Conservation (phyloP, 345 rosid genomes). For the Erucastrum elatum region DNA sequence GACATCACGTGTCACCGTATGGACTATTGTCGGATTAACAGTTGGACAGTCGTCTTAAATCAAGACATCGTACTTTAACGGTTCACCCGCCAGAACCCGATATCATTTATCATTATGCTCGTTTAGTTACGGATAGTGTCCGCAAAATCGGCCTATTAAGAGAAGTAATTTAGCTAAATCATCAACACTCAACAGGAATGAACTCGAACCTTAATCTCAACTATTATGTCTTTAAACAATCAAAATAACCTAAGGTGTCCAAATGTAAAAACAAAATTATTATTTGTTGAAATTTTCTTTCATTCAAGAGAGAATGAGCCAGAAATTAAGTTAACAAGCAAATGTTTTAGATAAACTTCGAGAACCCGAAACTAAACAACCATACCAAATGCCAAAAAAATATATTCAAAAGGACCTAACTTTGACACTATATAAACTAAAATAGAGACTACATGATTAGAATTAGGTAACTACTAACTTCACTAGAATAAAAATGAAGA, state of each 20-base stretch:
- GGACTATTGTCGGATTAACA: neutral
- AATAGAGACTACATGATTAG: neutral
- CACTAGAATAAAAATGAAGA: neutral
- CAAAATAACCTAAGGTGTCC: neutral
- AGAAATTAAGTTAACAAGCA: neutral
- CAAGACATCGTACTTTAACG: neutral
- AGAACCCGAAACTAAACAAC: neutral
- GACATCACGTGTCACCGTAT: neutral
- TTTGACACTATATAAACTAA: neutral
- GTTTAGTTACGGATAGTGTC: slow-evolving; percentile 1
- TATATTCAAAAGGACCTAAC: neutral
- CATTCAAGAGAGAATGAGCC: neutral
- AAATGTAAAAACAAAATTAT: neutral
- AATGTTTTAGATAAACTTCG: neutral
- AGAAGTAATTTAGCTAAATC: neutral
- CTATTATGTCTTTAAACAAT: neutral
- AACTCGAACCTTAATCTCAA: neutral
- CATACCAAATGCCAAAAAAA: neutral
- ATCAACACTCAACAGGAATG: neutral
- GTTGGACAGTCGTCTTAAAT: neutral
- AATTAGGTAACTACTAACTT: slow-evolving; percentile 3
- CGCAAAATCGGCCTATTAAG: neutral
- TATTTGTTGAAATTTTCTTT: neutral
- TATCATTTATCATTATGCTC: neutral
- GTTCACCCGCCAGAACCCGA: slow-evolving; percentile 8